phyloP scores from a whole-genome alignment of 2,329 filamentous ascomycete species.

The Paraphoma chrysanthemicola region DNA sequence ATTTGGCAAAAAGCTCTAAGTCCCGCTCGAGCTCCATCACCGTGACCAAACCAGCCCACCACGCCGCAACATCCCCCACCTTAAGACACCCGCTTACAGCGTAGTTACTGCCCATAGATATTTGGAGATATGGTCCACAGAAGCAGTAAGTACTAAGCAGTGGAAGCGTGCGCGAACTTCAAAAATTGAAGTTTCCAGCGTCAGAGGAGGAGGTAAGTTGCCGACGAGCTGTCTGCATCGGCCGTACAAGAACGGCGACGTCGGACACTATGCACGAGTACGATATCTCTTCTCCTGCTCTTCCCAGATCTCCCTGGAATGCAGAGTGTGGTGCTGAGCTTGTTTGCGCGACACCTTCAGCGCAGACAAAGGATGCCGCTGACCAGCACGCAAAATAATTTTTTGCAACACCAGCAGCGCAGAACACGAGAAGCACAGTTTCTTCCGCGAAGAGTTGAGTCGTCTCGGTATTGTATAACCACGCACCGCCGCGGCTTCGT shows the following conservation, averaged over 20 bases:
- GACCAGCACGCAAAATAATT: background rate
- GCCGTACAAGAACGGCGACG: no score
- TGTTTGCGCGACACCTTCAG: background rate
- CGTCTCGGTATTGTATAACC: no score
- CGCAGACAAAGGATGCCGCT: background rate
- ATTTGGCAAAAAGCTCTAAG: background rate
- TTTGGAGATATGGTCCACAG: background rate
- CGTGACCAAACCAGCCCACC: background rate
- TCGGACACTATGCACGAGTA: no score
- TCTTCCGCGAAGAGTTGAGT: no score
- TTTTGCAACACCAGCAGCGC: background rate
- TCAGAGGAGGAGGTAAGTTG: no score
- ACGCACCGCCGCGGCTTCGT: no score
- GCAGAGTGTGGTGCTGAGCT: background rate
- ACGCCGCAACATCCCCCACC: background rate
- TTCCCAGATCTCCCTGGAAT: background rate
- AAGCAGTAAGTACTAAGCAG: background rate
- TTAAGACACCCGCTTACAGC: background rate
- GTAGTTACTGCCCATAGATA: background rate
- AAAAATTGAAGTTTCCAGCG: no score
- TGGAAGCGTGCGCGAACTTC: no score
- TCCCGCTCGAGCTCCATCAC: background rate
- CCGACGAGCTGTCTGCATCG: no score
- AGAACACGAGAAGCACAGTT: background rate
- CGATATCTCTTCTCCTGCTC: no score